Percentiles rank a stretch among this genome's conserved stretches.
These are phyloP conservation scores for Rhizopus arrhizus DNA, from an alignment of 371 early-diverging fungal species.

Conservation along the genomic window DNA sequence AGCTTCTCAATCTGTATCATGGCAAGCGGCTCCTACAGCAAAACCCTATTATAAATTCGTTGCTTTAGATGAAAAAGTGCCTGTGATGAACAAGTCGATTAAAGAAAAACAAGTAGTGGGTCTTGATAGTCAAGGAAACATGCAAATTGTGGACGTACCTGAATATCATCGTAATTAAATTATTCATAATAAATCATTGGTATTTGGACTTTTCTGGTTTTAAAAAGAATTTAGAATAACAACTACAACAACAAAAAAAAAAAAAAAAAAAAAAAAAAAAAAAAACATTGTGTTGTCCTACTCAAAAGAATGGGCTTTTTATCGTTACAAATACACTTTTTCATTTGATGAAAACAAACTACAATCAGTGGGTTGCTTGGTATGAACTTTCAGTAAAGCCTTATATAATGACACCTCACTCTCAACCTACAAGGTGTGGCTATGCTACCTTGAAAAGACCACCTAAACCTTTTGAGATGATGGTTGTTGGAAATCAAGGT, in stretches of 20 bases:
- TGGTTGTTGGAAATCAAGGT: background rate
- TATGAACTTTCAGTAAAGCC: background rate
- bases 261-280: background rate
- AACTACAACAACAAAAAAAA: background rate
- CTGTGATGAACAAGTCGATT: background rate
- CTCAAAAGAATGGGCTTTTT: background rate
- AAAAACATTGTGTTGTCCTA: background rate
- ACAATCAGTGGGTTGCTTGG: slow-evolving; percentile 2
- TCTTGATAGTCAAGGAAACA: background rate
- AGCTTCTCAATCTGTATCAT: background rate
- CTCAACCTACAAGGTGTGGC: background rate
- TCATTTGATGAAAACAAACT: slow-evolving; percentile 1
- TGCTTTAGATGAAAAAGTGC: background rate
- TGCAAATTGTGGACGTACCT: background rate
- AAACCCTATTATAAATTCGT: background rate
- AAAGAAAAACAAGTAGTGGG: slow-evolving; percentile 2
- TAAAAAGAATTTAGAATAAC: no score
- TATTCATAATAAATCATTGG: background rate
- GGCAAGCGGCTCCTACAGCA: background rate
- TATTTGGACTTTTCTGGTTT: no score
- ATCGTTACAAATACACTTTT: background rate
- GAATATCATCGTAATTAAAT: background rate
- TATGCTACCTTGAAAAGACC: background rate
- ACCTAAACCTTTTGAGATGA: background rate
- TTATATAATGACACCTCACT: background rate